Conservation (phyloP, 116 monocot genomes). For the Trichopus zeylanicus region DNA sequence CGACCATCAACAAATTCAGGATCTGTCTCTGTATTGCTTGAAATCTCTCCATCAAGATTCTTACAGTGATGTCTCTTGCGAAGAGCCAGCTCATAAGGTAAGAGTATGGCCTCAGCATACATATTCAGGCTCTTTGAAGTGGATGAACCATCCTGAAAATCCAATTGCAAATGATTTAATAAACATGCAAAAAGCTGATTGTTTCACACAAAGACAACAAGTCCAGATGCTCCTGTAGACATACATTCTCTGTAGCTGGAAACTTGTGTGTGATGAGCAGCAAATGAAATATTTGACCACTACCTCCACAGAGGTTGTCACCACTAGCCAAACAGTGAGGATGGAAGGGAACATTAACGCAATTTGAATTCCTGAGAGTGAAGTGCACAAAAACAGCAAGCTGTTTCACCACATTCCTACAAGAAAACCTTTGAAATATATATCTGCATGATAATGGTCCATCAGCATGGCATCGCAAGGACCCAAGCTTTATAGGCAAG, state of each 20-base stretch:
- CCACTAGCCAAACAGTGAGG: constrained; percentile 18
- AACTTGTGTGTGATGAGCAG: constrained; percentile 73
- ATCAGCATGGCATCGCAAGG: constrained; percentile 10
- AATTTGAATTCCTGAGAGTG: constrained; percentile 33
- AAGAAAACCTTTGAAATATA: constrained; percentile 45
- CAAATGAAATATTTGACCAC: constrained; percentile 33
- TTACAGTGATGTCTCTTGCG: constrained; percentile 12
- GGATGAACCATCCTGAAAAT: constrained; percentile 25
- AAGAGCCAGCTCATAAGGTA: constrained; percentile 49
- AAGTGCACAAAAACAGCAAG: constrained; percentile 57
- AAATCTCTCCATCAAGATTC: constrained; percentile 9
- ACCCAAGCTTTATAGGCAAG: constrained; percentile 21
- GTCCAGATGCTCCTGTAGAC: constrained; percentile 12
- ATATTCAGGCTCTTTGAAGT: constrained; percentile 23
- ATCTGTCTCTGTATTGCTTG: constrained; percentile 1
- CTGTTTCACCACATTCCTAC: constrained; percentile 17
- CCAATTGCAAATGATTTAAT: constrained; percentile 13
- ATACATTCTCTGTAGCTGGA: constrained; percentile 45
- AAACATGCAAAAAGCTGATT: constrained; percentile 3
- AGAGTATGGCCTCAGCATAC: constrained; percentile 65
- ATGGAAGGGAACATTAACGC: constrained; percentile 23
- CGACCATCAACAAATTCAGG: not conserved
- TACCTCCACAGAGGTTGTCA: constrained; percentile 4
- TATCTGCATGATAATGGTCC: constrained; percentile 47
- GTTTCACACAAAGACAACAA: too few species aligned